phyloP scores from a whole-genome alignment of 495 filamentous ascomycete species.

The Halenospora varia region DNA sequence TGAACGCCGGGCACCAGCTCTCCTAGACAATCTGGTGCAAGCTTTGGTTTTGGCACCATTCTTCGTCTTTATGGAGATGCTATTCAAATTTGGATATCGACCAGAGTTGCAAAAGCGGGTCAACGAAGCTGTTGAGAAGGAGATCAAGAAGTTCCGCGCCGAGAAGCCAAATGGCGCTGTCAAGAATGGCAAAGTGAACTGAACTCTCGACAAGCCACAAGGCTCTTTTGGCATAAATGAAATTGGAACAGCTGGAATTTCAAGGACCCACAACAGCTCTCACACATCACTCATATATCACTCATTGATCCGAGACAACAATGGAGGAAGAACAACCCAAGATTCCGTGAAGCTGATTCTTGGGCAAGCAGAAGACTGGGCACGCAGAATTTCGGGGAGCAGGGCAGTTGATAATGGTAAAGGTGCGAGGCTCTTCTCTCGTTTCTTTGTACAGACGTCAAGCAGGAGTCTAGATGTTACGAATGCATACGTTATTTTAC shows the following conservation, averaged over 20 bases:
- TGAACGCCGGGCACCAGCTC: constrained; percentile 81
- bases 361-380: too few species aligned
- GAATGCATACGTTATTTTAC: too few species aligned
- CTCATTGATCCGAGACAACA: too few species aligned
- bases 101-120: constrained; percentile 79
- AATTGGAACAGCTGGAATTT: neutral
- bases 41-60: constrained; percentile 93
- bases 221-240: neutral
- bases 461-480: too few species aligned
- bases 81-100: constrained; percentile 89
- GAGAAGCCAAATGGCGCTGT: constrained; percentile 29
- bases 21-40: constrained; percentile 88
- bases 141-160: constrained; percentile 56
- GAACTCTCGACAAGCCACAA: neutral
- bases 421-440: too few species aligned
- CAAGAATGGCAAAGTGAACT: constrained; percentile 37
- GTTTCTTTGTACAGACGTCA: too few species aligned
- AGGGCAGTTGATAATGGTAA: too few species aligned
- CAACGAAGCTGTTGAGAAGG: constrained; percentile 65
- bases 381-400: too few species aligned
- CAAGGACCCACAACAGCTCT: too few species aligned
- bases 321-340: too few species aligned
- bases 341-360: too few species aligned
- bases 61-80: constrained; percentile 94
- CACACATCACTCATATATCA: too few species aligned